Percentiles rank a stretch among this genome's conserved stretches.
Evolutionary conservation across 257 asterid genomes (phyloP).

Genomic region (Anisodus acutangulus): DNA sequence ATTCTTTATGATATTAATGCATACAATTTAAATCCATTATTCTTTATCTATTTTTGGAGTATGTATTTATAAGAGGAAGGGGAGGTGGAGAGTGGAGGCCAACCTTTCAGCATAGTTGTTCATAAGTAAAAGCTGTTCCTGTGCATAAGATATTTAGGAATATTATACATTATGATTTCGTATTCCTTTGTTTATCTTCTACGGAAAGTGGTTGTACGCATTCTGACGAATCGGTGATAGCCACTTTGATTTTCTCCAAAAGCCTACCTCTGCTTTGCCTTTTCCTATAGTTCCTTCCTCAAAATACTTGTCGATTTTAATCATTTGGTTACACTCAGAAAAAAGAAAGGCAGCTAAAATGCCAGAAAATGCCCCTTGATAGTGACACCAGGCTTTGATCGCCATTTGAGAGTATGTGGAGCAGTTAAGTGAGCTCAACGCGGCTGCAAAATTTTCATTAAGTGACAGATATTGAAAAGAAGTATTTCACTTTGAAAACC

Average conservation of each 20-base stretch:
- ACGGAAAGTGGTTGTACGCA: constrained; percentile 45
- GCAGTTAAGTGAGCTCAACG: neutral
- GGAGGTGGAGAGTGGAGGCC: constrained; percentile 11
- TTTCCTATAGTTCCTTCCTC: constrained; percentile 40
- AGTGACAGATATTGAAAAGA: neutral
- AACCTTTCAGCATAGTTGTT: neutral
- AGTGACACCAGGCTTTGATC: neutral
- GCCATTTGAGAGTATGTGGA: neutral
- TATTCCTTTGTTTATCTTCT: constrained; percentile 48
- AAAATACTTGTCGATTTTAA: constrained; percentile 45
- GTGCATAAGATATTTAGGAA: neutral
- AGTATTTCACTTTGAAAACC: neutral
- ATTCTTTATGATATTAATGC: too few relatives aligned
- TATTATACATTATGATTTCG: constrained; percentile 3
- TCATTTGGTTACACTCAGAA: constrained; percentile 33
- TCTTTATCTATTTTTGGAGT: neutral
- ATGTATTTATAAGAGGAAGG: neutral
- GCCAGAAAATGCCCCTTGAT: constrained; percentile 9
- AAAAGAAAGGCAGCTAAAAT: neutral
- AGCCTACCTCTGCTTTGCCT: constrained; percentile 35
- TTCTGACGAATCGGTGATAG: constrained; percentile 36
- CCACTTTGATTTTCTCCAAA: constrained; percentile 41
- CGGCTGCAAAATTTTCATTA: neutral
- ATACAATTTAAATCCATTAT: too few relatives aligned
- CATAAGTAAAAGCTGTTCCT: constrained; percentile 4